phyloP scores from a whole-genome alignment of 768 basidiomycete species.

The Tricholomella constricta region DNA sequence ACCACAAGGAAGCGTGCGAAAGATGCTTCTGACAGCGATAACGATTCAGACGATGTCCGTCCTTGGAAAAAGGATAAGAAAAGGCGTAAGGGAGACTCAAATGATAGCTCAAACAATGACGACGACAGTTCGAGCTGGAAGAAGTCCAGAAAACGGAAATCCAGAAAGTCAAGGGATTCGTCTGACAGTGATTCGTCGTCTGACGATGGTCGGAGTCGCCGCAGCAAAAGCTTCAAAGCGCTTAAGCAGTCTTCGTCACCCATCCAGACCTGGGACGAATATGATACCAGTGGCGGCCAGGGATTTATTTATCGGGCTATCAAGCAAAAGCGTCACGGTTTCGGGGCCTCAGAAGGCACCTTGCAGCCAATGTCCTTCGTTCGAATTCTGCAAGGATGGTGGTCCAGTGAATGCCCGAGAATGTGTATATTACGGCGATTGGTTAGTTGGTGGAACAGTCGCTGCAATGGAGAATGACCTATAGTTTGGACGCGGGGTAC shows the following conservation, averaged over 20 bases:
- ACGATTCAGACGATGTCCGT: constrained; percentile 35
- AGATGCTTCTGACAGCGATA: constrained; percentile 24
- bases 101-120: constrained; percentile 30
- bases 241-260: constrained; percentile 54
- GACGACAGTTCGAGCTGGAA: constrained; percentile 27
- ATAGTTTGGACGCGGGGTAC: constrained; percentile 15
- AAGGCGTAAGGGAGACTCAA: constrained; percentile 14
- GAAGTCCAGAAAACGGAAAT: constrained; percentile 28
- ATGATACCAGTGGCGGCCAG: constrained; percentile 44
- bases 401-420: constrained; percentile 77
- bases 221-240: constrained; percentile 32
- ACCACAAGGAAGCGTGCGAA: constrained; percentile 41
- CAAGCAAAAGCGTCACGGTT: constrained; percentile 57
- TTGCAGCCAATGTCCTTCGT: constrained; percentile 86
- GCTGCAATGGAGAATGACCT: constrained; percentile 30
- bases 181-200: constrained; percentile 21
- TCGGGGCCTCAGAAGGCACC: constrained; percentile 82
- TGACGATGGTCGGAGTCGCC: constrained; percentile 26
- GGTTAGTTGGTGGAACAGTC: constrained; percentile 53
- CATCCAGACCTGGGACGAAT: constrained; percentile 33
- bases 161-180: constrained; percentile 25
- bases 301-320: constrained; percentile 78
- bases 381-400: constrained; percentile 81
- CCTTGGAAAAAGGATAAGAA: constrained; percentile 44
- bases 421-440: constrained; percentile 79